Percentiles rank a stretch among this genome's conserved stretches.
Conservation (phyloP, 345 rosid genomes). For the Gossypium mustelinum region DNA sequence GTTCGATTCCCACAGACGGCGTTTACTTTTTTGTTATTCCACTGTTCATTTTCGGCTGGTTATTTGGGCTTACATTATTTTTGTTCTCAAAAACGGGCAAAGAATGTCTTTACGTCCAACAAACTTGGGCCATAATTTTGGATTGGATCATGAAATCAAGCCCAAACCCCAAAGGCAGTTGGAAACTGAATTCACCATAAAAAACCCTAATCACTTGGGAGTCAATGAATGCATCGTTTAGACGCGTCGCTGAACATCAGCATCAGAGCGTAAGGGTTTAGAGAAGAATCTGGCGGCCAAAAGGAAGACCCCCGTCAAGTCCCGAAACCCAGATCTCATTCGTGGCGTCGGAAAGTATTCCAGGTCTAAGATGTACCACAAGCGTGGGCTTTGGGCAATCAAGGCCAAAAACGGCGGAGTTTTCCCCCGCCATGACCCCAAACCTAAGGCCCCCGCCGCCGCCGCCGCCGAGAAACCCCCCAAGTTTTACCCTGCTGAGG, state of each 20-base stretch:
- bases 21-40: background rate
- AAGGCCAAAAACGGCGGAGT: background rate
- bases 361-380: constrained; percentile 57
- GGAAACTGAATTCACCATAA: background rate
- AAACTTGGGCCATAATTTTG: background rate
- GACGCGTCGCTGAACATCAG: background rate
- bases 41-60: too few relatives aligned
- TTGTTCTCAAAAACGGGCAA: too few relatives aligned
- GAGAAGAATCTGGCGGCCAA: background rate
- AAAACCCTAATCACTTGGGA: background rate
- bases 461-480: background rate
- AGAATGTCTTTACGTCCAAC: too few relatives aligned
- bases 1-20: constrained; percentile 61
- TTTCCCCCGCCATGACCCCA: background rate
- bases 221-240: background rate
- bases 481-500: constrained; percentile 60
- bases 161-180: background rate
- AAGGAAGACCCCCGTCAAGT: constrained; percentile 22
- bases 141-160: background rate
- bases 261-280: background rate
- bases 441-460: background rate
- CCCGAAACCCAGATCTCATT: constrained; percentile 52
- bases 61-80: too few relatives aligned
- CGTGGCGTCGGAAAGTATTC: constrained; percentile 53
- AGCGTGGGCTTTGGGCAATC: constrained; percentile 62